These are phyloP conservation scores for Isabelozyma heimii DNA, from an alignment of 805 yeast species.

Conservation along the genomic window DNA sequence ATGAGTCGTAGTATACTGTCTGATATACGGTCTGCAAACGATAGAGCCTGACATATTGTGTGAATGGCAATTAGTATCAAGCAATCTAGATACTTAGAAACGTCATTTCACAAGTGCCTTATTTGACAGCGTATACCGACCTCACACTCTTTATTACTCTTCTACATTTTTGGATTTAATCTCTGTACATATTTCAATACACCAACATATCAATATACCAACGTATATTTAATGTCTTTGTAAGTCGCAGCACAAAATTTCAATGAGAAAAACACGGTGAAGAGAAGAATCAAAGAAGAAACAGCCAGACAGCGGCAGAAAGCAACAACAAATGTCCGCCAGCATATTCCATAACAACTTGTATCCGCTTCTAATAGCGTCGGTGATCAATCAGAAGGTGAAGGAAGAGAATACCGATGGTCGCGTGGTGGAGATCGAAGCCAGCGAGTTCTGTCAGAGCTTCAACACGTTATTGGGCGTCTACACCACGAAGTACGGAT, in stretches of 20 bases:
- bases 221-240: no score
- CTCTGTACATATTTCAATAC: not conserved
- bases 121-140: no score
- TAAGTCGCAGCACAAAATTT: no score
- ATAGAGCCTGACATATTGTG: no score
- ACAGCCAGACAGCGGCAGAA: not conserved
- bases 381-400: conserved; percentile 10
- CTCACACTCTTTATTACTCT: no score
- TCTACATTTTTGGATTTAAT: not conserved
- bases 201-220: not conserved
- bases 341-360: conserved; percentile 2
- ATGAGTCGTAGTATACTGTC: not conserved
- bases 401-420: conserved; percentile 3
- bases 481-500: conserved; percentile 8
- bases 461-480: conserved; percentile 5
- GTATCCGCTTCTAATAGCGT: conserved; percentile 11
- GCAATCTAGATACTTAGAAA: no score
- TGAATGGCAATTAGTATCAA: no score
- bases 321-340: not conserved
- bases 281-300: no score
- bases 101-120: no score
- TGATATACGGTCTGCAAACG: not conserved
- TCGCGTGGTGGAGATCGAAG: conserved; percentile 4
- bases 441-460: conserved; percentile 6
- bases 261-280: no score